A percentile compares a stretch with the other conserved stretches of the same genome.
These are phyloP conservation scores for Solanum boliviense DNA, from an alignment of 257 asterid species.

Conservation along the genomic window DNA sequence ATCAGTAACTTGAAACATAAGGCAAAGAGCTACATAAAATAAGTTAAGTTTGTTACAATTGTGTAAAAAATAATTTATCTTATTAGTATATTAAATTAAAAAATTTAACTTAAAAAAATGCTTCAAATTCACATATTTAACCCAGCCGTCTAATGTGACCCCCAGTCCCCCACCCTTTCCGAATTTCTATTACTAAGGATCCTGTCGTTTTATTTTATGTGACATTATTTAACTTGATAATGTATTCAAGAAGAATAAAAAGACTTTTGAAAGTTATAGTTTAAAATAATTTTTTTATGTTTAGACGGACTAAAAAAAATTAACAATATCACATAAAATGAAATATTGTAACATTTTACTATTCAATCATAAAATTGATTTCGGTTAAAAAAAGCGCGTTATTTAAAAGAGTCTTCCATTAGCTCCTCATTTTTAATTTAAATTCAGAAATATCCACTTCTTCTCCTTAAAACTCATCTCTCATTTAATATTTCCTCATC, in stretches of 20 bases:
- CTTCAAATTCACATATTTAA: not conserved
- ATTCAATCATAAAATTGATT: not conserved
- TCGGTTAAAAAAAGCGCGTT: conserved; percentile 8
- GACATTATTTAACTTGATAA: no score
- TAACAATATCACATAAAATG: no score
- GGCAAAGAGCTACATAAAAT: no score
- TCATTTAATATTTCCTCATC: not conserved
- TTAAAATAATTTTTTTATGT: no score
- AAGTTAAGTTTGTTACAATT: not conserved
- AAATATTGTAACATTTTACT: no score
- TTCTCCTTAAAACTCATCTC: not conserved
- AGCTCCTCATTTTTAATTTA: not conserved
- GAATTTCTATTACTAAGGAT: no score
- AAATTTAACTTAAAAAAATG: not conserved
- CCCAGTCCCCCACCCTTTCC: not conserved
- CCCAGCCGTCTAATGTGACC: not conserved
- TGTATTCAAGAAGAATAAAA: no score
- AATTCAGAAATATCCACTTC: not conserved
- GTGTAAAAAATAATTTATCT: not conserved
- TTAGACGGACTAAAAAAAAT: no score
- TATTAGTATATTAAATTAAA: no score
- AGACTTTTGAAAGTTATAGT: no score
- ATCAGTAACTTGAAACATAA: not conserved
- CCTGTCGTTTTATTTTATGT: no score
- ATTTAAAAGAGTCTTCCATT: not conserved